Conservation (phyloP, 2,329 filamentous ascomycete species). For the Cryphonectria naterciae region DNA sequence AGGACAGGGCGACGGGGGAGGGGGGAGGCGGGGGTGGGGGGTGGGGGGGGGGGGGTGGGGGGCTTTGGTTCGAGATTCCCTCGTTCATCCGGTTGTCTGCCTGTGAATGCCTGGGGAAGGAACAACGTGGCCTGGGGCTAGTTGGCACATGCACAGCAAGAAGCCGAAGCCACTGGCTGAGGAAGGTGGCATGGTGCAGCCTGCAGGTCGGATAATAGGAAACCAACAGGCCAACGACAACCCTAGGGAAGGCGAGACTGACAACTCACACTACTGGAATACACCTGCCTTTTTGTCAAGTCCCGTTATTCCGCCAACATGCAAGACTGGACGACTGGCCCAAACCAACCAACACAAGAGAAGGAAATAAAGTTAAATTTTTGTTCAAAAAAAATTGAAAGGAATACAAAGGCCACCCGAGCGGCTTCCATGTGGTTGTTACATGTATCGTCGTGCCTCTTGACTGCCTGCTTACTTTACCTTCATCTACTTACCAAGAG, state of each 20-base stretch:
- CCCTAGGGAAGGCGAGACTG: not conserved
- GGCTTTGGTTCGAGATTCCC: too few species aligned
- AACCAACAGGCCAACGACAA: not conserved
- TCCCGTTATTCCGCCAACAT: not conserved
- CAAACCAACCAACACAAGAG: not conserved
- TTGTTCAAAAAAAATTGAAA: too few species aligned
- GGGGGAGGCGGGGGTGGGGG: too few species aligned
- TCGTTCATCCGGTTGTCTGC: too few species aligned
- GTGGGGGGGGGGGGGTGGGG: too few species aligned
- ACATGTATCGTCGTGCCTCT: not conserved
- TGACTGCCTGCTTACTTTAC: not conserved
- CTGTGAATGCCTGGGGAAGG: too few species aligned
- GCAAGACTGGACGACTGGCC: not conserved
- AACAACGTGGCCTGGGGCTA: too few species aligned
- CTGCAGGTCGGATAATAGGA: constrained; percentile 9
- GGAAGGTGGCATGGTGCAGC: constrained; percentile 2
- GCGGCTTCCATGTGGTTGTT: not conserved
- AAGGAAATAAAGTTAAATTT: not conserved
- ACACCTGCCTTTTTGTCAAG: too few species aligned
- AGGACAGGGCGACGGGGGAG: too few species aligned
- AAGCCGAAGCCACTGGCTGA: not conserved
- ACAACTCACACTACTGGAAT: not conserved
- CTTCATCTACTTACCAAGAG: not conserved
- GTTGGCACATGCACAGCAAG: not conserved
- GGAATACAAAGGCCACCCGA: not conserved